phyloP scores from a whole-genome alignment of 768 basidiomycete species.

The Cubamyces lactineus region DNA sequence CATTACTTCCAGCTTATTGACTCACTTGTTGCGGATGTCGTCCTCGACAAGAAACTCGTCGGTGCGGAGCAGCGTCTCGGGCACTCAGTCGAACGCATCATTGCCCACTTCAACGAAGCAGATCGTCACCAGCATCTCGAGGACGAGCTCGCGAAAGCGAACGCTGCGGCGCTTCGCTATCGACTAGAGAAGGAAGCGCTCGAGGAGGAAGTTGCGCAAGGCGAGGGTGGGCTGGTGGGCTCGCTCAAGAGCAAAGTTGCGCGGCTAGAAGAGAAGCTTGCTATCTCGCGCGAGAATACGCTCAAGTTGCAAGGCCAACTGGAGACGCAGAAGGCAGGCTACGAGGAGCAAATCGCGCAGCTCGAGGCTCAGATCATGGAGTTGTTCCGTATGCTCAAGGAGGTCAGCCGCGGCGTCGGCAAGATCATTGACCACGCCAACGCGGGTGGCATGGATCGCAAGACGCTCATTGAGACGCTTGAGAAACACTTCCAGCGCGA shows the following conservation, averaged over 20 bases:
- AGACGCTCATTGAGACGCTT: constrained; percentile 75
- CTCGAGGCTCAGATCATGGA: constrained; percentile 93
- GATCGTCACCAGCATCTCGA: constrained; percentile 81
- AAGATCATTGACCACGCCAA: constrained; percentile 62
- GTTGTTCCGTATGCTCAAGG: constrained; percentile 90
- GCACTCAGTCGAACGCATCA: constrained; percentile 85
- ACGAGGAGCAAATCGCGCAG: constrained; percentile 86
- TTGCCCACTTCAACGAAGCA: constrained; percentile 88
- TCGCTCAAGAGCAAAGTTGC: constrained; percentile 71
- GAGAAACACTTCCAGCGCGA: constrained; percentile 83
- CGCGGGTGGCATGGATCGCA: constrained; percentile 70
- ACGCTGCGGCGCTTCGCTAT: constrained; percentile 62
- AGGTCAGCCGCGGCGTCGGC: constrained; percentile 77
- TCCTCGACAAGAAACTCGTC: constrained; percentile 87
- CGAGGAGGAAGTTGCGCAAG: constrained; percentile 80
- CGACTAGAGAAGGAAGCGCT: constrained; percentile 83
- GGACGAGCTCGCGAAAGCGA: constrained; percentile 73
- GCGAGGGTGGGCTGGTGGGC: constrained; percentile 83
- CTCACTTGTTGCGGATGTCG: constrained; percentile 85
- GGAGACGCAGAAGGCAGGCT: constrained; percentile 72
- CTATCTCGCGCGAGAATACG: constrained; percentile 77
- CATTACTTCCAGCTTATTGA: constrained; percentile 94
- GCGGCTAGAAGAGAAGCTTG: constrained; percentile 76
- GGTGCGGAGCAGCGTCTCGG: constrained; percentile 87
- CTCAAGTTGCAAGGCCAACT: constrained; percentile 76